phyloP scores from a whole-genome alignment of 163 green algal genomes.

The Scenedesmus sp. region DNA sequence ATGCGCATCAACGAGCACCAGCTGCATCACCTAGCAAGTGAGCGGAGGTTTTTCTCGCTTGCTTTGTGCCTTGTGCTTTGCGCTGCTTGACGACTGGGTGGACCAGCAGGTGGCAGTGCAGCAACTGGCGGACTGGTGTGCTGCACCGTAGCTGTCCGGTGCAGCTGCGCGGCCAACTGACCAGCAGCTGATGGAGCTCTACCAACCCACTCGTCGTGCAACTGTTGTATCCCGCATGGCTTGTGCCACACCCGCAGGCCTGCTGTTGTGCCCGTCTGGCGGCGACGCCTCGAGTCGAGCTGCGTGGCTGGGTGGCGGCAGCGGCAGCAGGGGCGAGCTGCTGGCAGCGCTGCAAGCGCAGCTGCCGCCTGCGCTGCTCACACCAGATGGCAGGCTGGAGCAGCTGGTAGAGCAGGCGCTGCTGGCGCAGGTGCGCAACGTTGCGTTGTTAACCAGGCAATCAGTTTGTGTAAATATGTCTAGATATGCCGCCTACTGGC shows the following conservation, averaged over 20 bases:
- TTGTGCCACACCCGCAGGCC: slow-evolving; percentile 38
- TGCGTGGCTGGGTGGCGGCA: slow-evolving; percentile 57
- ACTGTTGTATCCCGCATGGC: background rate
- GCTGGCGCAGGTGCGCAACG: slow-evolving; percentile 22
- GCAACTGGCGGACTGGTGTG: background rate
- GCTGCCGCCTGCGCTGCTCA: slow-evolving; percentile 77
- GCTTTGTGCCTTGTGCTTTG: background rate
- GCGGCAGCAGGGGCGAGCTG: slow-evolving; percentile 40
- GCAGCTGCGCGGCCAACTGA: no score
- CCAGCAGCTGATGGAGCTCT: no score
- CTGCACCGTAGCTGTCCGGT: no score
- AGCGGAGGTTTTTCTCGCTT: background rate
- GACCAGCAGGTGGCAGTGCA: background rate
- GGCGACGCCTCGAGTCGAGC: slow-evolving; percentile 29
- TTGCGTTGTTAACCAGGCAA: background rate
- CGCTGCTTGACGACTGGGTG: background rate
- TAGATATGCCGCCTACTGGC: no score
- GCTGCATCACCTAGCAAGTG: slow-evolving; percentile 72
- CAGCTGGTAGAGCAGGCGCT: slow-evolving; percentile 87
- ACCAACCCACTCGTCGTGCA: no score
- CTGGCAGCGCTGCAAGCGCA: slow-evolving; percentile 74
- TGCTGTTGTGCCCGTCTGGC: slow-evolving; percentile 58
- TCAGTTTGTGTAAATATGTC: no score
- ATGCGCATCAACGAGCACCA: slow-evolving; percentile 69
- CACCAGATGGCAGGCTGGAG: slow-evolving; percentile 87